phyloP scores from a whole-genome alignment of 148 eudicot species.

The Diospyros lotus region DNA sequence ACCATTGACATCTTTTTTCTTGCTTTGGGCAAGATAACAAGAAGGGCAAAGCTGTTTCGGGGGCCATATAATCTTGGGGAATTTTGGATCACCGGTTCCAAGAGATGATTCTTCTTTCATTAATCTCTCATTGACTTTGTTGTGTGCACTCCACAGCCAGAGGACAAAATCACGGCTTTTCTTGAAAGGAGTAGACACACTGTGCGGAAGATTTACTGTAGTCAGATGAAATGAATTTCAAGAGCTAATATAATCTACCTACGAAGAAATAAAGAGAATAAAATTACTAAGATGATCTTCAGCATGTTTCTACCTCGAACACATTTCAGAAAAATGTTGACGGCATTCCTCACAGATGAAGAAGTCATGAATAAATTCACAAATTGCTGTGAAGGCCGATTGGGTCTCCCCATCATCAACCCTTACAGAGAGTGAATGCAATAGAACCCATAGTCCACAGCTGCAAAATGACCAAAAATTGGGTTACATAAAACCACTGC shows the following conservation, averaged over 20 bases:
- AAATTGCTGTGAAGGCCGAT: conserved; percentile 63
- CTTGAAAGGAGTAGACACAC: conserved; percentile 66
- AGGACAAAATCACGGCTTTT: conserved; percentile 72
- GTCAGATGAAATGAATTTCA: conserved; percentile 16
- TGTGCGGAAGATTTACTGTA: conserved; percentile 21
- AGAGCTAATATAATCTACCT: not conserved
- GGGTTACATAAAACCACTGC: not conserved
- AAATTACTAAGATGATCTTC: not conserved
- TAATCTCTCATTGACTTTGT: conserved; percentile 75
- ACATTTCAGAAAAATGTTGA: conserved; percentile 84
- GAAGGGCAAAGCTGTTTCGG: conserved; percentile 81
- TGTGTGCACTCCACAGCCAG: conserved; percentile 93
- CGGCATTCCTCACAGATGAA: conserved; percentile 95
- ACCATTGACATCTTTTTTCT: conserved; percentile 18
- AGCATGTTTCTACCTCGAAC: conserved; percentile 61
- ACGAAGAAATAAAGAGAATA: too few relatives aligned
- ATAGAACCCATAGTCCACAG: conserved; percentile 91
- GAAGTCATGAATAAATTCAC: conserved; percentile 81
- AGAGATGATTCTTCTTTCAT: conserved; percentile 64
- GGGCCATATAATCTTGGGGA: conserved; percentile 89
- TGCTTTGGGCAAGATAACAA: conserved; percentile 41
- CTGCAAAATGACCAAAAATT: conserved; percentile 41
- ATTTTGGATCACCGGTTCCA: conserved; percentile 70
- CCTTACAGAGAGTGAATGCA: conserved; percentile 94
- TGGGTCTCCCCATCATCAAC: conserved; percentile 87